Evolutionary conservation across 164 flowering plant species (phyloP), one percentile per base, ranked within the genome.

Genomic region (Liriodendron chinense): DNA sequence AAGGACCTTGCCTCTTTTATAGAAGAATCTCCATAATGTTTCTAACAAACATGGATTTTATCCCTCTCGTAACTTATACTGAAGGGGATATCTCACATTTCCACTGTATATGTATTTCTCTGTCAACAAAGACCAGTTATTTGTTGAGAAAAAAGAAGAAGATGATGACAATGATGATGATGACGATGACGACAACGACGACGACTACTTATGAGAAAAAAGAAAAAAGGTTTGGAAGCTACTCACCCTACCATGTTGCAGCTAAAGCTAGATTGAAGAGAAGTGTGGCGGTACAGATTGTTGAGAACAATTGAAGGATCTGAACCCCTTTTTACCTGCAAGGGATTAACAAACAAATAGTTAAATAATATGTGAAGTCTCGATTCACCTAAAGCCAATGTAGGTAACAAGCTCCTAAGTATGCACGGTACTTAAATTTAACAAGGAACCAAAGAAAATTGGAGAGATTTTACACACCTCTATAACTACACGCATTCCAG

Each of bases 201-300:
- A 34, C 7, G 7, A 34, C 43, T 6, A 34, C 43, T 34, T 34
- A 34, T 34, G 43, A 34, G 43, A 34, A 34, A 34, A 18, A 7
- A 76, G 49, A 59, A 10, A 68, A n/a, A 65, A 24, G 47, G 34
- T 72, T 6, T 22, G 57, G 62, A 75, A 78, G 70, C 25, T 24
- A 87, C 99, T 86, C 77, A 96, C 99, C 99, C 92, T 63, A 96
- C 98, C 99, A 96, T 96, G 82, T 96, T 96, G 89, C 99, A 96
- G 87, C 93, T 90, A 78, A 96, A 96, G 80, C 96, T 85, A 47
- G 97, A 86, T 86, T 96, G 99, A 53, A 96, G 91, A 75, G 97
- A 83, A 61, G 98, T 92, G 10, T 83, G 85, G 49, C 97, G 96
- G 77, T 84, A 96, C 47, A 96, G 85, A 80, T 91, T 96, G 78